A percentile compares a stretch with the other conserved stretches of the same genome.
phyloP scores from a whole-genome alignment of 2,329 filamentous ascomycete genomes.

The Alternaria brassicae region DNA sequence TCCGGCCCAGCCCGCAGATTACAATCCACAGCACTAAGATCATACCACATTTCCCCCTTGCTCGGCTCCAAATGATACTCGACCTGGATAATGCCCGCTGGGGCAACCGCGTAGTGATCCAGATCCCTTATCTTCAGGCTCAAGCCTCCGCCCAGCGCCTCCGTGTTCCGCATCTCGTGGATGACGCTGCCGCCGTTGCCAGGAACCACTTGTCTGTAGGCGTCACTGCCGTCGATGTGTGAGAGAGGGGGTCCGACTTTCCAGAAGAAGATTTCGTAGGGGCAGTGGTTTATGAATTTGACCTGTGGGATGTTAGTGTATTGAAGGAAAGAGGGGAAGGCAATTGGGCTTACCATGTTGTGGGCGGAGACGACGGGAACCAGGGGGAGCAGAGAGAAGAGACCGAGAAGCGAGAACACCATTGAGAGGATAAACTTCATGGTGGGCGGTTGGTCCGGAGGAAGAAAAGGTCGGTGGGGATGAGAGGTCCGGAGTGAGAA shows the following conservation, averaged over 20 bases:
- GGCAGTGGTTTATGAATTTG: slow-evolving; percentile 34
- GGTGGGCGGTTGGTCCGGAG: neutral
- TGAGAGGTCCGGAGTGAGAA: neutral
- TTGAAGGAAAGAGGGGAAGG: neutral
- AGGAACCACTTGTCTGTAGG: slow-evolving; percentile 16
- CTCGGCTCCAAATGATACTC: slow-evolving; percentile 29
- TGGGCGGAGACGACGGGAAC: slow-evolving; percentile 6
- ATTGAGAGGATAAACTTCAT: slow-evolving; percentile 1
- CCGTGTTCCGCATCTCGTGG: slow-evolving; percentile 22
- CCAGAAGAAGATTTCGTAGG: slow-evolving; percentile 33
- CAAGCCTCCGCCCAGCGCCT: slow-evolving; percentile 16
- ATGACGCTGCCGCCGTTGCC: slow-evolving; percentile 3
- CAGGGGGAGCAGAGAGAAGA: neutral
- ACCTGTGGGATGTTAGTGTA: slow-evolving; percentile 2
- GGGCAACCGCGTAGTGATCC: slow-evolving; percentile 20
- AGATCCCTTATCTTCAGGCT: slow-evolving; percentile 35
- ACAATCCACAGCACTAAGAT: slow-evolving; percentile 33
- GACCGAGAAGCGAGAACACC: neutral
- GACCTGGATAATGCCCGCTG: slow-evolving; percentile 32
- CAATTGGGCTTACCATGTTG: slow-evolving; percentile 16
- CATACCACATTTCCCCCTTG: slow-evolving; percentile 28
- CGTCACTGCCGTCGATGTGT: slow-evolving; percentile 12
- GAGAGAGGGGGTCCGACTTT: slow-evolving; percentile 15
- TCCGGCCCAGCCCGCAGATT: slow-evolving; percentile 3
- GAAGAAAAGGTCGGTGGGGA: neutral